These are phyloP conservation scores for Gossypioides kirkii DNA, from an alignment of 345 rosid genomes.

Conservation along the genomic window DNA sequence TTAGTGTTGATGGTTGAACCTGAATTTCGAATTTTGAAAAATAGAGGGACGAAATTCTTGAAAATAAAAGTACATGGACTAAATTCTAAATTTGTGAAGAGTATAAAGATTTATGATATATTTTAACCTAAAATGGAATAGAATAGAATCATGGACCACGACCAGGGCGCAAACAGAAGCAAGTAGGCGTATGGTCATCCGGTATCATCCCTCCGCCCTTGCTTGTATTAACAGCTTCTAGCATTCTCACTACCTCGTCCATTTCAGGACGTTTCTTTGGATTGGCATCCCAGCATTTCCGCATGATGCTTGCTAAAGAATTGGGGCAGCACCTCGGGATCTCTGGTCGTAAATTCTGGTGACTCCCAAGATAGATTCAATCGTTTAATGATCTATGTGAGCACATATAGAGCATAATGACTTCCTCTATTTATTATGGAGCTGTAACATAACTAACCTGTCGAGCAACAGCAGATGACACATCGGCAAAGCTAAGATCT, in stretches of 20 bases:
- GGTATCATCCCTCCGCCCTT: conserved; percentile 98
- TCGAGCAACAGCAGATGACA: conserved; percentile 74
- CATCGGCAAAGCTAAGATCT: conserved; percentile 76
- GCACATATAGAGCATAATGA: not conserved
- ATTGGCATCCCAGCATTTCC: conserved; percentile 78
- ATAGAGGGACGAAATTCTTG: too few species aligned
- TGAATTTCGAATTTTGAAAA: too few species aligned
- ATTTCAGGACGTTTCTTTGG: conserved; percentile 81
- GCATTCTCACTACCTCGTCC: conserved; percentile 71
- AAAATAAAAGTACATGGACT: too few species aligned
- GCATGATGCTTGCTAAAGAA: conserved; percentile 62
- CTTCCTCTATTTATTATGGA: not conserved
- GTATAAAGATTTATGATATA: too few species aligned
- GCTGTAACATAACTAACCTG: conserved; percentile 45
- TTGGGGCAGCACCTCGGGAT: conserved; percentile 87
- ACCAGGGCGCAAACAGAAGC: conserved; percentile 66
- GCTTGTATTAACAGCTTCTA: conserved; percentile 76
- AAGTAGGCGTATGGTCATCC: conserved; percentile 54
- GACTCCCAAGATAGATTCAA: not conserved
- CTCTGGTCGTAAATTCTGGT: conserved; percentile 79
- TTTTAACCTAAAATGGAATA: too few species aligned
- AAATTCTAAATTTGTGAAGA: too few species aligned
- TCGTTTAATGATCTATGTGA: not conserved
- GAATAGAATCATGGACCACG: conserved; percentile 63
- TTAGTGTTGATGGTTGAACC: too few species aligned